Conservation (phyloP, 2,329 filamentous ascomycete genomes). For the Trichothecium roseum region DNA sequence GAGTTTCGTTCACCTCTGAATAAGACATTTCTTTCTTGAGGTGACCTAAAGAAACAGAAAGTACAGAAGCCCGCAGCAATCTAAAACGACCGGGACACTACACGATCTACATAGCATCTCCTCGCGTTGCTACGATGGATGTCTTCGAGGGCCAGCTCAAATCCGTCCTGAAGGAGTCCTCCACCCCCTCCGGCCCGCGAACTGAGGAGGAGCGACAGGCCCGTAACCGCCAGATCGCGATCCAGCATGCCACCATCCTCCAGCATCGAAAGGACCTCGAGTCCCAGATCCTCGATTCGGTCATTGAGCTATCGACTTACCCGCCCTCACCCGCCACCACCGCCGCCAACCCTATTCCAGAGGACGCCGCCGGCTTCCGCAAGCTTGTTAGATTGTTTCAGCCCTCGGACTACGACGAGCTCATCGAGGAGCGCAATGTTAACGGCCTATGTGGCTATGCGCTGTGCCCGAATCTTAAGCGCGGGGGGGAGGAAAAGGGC, state of each 20-base stretch:
- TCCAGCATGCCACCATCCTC: conserved; percentile 73
- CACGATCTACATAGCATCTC: no score
- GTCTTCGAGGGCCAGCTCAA: no score
- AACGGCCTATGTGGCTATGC: conserved; percentile 74
- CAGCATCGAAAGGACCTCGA: conserved; percentile 76
- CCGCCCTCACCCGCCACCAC: conserved; percentile 34
- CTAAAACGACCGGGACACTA: no score
- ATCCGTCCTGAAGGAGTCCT: no score
- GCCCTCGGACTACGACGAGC: conserved; percentile 77
- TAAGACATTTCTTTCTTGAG: no score
- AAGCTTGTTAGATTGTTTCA: conserved; percentile 63
- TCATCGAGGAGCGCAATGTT: conserved; percentile 83
- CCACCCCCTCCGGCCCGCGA: no score
- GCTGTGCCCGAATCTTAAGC: conserved; percentile 60
- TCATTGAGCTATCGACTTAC: conserved; percentile 60
- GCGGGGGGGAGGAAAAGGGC: conserved; percentile 44
- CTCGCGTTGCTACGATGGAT: no score
- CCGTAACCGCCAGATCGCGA: conserved; percentile 51
- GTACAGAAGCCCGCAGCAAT: no score
- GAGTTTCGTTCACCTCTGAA: no score
- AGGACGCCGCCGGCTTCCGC: conserved; percentile 58
- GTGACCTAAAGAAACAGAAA: no score
- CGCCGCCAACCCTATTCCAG: conserved; percentile 28
- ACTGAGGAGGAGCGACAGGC: no score
- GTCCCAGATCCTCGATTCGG: conserved; percentile 58